phyloP scores from a whole-genome alignment of 495 filamentous ascomycete species.

The Thermothielavioides terrestris region DNA sequence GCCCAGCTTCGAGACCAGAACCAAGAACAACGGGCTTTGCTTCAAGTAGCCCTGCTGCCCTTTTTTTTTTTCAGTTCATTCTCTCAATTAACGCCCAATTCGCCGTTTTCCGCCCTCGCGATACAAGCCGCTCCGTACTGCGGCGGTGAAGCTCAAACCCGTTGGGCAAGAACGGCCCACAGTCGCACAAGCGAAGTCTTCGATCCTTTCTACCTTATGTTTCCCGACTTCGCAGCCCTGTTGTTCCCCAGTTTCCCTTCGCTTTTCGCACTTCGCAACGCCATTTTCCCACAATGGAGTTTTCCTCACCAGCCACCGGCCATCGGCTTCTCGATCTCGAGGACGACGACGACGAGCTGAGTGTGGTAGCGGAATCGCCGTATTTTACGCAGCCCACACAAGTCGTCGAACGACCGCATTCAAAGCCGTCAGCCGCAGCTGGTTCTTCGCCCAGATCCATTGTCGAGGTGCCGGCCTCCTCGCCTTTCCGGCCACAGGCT shows the following conservation, averaged over 20 bases:
- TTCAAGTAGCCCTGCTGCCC: no score
- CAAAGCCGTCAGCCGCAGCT: slow-evolving; percentile 12
- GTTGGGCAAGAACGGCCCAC: not conserved
- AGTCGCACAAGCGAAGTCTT: not conserved
- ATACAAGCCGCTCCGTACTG: no score
- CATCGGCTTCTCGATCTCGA: slow-evolving; percentile 8
- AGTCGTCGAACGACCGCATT: slow-evolving; percentile 33
- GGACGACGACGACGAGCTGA: slow-evolving; percentile 18
- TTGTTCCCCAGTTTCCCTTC: not conserved
- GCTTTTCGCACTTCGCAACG: not conserved
- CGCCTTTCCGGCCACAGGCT: slow-evolving; percentile 45
- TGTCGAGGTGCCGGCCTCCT: slow-evolving; percentile 80
- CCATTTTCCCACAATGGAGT: slow-evolving; percentile 7
- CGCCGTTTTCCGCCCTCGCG: no score
- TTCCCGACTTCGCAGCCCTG: not conserved
- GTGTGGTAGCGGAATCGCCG: slow-evolving; percentile 22
- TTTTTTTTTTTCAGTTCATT: no score
- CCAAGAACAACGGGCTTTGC: no score
- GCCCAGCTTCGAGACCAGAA: no score
- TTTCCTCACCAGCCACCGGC: slow-evolving; percentile 11
- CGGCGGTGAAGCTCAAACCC: not conserved
- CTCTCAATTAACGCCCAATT: no score
- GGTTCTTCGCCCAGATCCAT: slow-evolving; percentile 42
- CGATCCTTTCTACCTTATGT: not conserved
- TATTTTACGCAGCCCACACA: slow-evolving; percentile 62